Evolutionary conservation across 2,329 filamentous ascomycete genomes (phyloP), one percentile per base, ranked within the genome.

Genomic region (Xylaria multiplex): DNA sequence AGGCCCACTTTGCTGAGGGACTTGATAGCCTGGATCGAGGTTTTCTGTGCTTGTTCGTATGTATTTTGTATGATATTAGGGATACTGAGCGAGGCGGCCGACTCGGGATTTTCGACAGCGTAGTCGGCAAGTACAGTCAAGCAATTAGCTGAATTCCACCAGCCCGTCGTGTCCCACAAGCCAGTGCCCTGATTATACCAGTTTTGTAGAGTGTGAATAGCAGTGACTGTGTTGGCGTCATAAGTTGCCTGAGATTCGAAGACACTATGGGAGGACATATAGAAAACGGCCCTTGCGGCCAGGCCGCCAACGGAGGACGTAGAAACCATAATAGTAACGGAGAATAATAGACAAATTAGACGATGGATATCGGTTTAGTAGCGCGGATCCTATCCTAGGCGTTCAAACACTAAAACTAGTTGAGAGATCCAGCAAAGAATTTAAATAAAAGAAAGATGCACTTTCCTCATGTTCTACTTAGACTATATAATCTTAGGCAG

Each of bases 121-220:
- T 66, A 70, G 55, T 70, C 68, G 66, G 68, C 68, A 42, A 70
- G 66, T 40, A 69, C 79, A 0, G 86, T 88, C 68, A 89, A 75
- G 65, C 81, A 82, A 71, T 89, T 90, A 32, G 85, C 88, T 24
- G 81, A 81, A 70, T 89, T 88, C 88, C 87, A 90, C 88, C 87
- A 90, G 7, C 85, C 84, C 35, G 81, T 81, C 0, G 82, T 82
- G 62, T 86, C 77, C 85, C 85, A 89, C 6, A 88, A 76, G 11
- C 87, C 86, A 1, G 80, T 86, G 6, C 72, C 75, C 4, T 75
- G 66, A 70, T 88, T 83, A 72, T 88, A 88, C 83, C 83, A 88
- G 48, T 72, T 74, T 62, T 87, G 83, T 0, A 88, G 77, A n/a
- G 79, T 58, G 1, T 76, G 69, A n/a, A 75, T 19, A 3, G 66